Evolutionary conservation across 2,329 filamentous ascomycete species (phyloP), one percentile per base, ranked within the genome.

Genomic region (Hypomyces perniciosus): DNA sequence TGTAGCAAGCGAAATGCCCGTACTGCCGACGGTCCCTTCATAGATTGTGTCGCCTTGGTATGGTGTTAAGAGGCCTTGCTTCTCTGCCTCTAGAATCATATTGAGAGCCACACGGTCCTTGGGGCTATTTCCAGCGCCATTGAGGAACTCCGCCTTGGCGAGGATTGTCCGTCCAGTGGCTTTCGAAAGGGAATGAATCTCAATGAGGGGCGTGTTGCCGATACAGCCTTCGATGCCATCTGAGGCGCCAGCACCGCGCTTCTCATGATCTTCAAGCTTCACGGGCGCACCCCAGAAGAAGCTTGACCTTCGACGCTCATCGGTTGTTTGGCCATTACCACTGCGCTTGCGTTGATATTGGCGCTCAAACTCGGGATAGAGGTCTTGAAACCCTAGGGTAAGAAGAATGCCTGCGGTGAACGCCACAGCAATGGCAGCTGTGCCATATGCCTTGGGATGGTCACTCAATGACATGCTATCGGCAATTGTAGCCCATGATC

Each of bases 11-110:
- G 91, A 96, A 61, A 99, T 97, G 26, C 93, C 93, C 0, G 93
- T 99, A 65, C 89, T 95, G 53, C 93, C 93, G 12, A 96, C 91
- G 1, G 93, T 99, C 57, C 93, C 93, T 73, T 99, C 93, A 69
- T 97, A 99, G 62, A 99, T 90, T 40, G 88, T 95, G 67, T 99
- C 93, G 54, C 92, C 92, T 26, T 86, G 84, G 58, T 86, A 76
- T 0, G 93, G 92, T 0, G 77, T 79, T 42, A 99, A 72, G 13
- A 91, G 74, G 2, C 90, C 90, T 44, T 79, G 72, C 54, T 81
- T 78, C 74, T 99, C 93, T 40, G 91, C 93, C 67, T 84, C 71
- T 41, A 82, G 72, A 65, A 99, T 95, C 76, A 97, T 95, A 69
- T 81, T 87, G 35, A 97, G 78, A 1, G 93, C 93, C 10, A 99